These are phyloP conservation scores for Candida adriatica DNA, from an alignment of 805 yeast genomes.

Conservation along the genomic window DNA sequence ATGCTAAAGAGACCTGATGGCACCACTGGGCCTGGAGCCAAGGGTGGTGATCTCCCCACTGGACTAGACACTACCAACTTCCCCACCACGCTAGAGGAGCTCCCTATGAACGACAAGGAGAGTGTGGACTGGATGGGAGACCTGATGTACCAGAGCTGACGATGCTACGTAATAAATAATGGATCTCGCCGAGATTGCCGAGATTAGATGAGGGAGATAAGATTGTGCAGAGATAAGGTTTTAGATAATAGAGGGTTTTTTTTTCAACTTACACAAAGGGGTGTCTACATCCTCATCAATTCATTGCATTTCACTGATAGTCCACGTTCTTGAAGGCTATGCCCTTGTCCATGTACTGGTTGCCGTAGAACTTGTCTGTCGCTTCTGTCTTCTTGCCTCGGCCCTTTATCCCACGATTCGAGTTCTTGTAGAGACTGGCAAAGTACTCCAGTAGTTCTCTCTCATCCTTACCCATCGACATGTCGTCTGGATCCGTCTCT, in stretches of 20 bases:
- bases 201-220: neutral
- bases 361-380: slow-evolving; percentile 1
- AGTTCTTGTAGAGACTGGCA: slow-evolving; percentile 75
- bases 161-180: neutral
- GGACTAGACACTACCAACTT: slow-evolving; percentile 21
- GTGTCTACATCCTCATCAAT: too few relatives aligned
- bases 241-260: too few relatives aligned
- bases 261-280: too few relatives aligned
- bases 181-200: too few relatives aligned
- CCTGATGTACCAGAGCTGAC: neutral
- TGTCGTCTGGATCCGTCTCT: slow-evolving; percentile 44
- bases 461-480: slow-evolving; percentile 53
- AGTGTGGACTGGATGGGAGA: slow-evolving; percentile 1
- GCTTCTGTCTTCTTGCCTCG: slow-evolving; percentile 42
- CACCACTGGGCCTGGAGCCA: slow-evolving; percentile 21
- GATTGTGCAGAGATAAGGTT: neutral
- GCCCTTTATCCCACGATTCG: slow-evolving; percentile 88
- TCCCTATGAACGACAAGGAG: slow-evolving; percentile 10
- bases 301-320: too few relatives aligned
- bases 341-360: slow-evolving; percentile 5
- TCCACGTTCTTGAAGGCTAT: slow-evolving; percentile 22
- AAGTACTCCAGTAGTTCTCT: slow-evolving; percentile 68
- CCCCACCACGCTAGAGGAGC: slow-evolving; percentile 18
- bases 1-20: slow-evolving; percentile 43
- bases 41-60: slow-evolving; percentile 24